Evolutionary conservation across 1,284 basidiomycete species (phyloP).

Genomic region (Gymnopus androsaceus): DNA sequence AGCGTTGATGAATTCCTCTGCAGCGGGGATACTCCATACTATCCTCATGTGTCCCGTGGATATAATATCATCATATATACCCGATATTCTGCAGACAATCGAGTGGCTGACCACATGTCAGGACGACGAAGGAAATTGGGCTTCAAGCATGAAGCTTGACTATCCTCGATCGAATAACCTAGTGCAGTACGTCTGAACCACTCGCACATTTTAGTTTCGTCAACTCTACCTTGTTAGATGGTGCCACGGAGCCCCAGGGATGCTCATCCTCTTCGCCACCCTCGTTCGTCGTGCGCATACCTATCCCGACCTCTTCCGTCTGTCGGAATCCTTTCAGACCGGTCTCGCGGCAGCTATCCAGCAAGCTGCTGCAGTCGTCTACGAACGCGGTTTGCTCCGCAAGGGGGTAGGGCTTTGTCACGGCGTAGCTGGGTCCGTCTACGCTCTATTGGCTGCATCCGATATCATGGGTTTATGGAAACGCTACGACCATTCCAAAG

Average conservation of each 20-base stretch:
- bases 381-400: slow-evolving; percentile 48
- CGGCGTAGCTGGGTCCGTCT: slow-evolving; percentile 53
- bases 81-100: slow-evolving; percentile 42
- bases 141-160: slow-evolving; percentile 33
- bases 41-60: slow-evolving; percentile 43
- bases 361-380: slow-evolving; percentile 44
- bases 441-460: slow-evolving; percentile 49
- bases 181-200: slow-evolving; percentile 42
- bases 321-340: neutral
- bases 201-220: neutral
- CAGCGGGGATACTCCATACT: slow-evolving; percentile 55
- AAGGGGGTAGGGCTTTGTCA: slow-evolving; percentile 63
- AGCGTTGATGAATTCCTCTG: slow-evolving; percentile 1
- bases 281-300: slow-evolving; percentile 32
- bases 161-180: slow-evolving; percentile 35
- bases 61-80: slow-evolving; percentile 39
- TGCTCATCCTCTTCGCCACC: slow-evolving; percentile 48
- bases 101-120: slow-evolving; percentile 50
- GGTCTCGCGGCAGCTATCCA: slow-evolving; percentile 35
- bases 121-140: slow-evolving; percentile 52
- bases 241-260: slow-evolving; percentile 59
- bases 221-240: slow-evolving; percentile 36
- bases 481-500: slow-evolving; percentile 16
- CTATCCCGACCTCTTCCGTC: slow-evolving; percentile 22
- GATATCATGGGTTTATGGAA: slow-evolving; percentile 29